Evolutionary conservation across 495 filamentous ascomycete genomes (phyloP).

Genomic region (Alectoria sarmentosa): DNA sequence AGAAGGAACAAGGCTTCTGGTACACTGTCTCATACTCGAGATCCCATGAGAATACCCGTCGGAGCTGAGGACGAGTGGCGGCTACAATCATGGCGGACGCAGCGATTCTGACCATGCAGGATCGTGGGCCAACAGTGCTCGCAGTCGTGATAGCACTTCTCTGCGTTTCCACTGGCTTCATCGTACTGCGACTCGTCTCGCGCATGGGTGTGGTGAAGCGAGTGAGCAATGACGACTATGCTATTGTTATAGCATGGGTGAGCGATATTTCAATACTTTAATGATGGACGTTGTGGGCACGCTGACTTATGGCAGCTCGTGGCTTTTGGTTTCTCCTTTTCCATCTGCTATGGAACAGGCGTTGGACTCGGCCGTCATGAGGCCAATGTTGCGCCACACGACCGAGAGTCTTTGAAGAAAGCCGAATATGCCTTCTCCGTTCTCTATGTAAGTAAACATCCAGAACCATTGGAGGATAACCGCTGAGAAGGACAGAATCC

Average conservation of each 20-base stretch:
- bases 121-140: conserved; percentile 60
- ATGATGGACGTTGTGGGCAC: not conserved
- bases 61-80: conserved; percentile 7
- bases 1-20: not conserved
- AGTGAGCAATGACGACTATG: conserved; percentile 70
- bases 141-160: conserved; percentile 67
- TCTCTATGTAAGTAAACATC: conserved; percentile 57
- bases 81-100: conserved; percentile 13
- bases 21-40: not conserved
- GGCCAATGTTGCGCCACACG: conserved; percentile 44
- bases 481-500: conserved; percentile 60
- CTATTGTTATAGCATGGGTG: conserved; percentile 80
- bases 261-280: conserved; percentile 13
- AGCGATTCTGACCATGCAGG: conserved; percentile 31
- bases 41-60: not conserved
- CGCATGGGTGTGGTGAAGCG: conserved; percentile 64
- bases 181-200: conserved; percentile 63
- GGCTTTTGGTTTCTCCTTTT: conserved; percentile 67
- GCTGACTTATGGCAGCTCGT: conserved; percentile 42
- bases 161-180: conserved; percentile 60
- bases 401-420: conserved; percentile 48
- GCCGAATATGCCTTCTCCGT: conserved; percentile 78
- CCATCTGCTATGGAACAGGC: conserved; percentile 64
- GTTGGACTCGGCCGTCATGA: conserved; percentile 76
- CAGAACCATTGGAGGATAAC: not conserved